Base-by-base conservation (phyloP, 2,329 filamentous ascomycete genomes). In the Anthostomella pinea region DNA sequence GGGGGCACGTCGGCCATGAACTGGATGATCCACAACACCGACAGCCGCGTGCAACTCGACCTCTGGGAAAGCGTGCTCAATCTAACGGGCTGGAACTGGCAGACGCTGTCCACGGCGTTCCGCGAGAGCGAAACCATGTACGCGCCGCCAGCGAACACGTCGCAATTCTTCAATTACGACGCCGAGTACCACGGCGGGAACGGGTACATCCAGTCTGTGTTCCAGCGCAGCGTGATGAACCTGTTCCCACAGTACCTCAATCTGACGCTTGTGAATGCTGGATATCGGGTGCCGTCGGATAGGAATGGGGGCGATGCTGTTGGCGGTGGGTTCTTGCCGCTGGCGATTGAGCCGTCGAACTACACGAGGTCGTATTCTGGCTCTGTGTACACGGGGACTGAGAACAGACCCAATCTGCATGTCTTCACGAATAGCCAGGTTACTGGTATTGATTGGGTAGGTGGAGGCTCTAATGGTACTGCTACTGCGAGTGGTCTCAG, bases 1-100 rank as follows among this genome's bases (percentile, higher is more conserved):
- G 37, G 40, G 6, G 36, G 33, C 10, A 43, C 36, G 9, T 43
- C 36, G 20, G 36, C 41, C 19, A 43, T 39, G 41, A 43, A 40
- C 21, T 43, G 33, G 36, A 43, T 43, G 37, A 40, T 43, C 15
- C 41, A 38, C 31, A 43, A 39, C 18, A 33, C 33, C 6, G 29
- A 36, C 21, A 39, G 36, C 17, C 33, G 36, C 11, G 36, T 35
- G 13, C 41, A 39, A 25, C 30, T 43, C 14, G 41, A 43, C 21
- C 28, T 37, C 13, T 40, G 33, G 40, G 41, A 43, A 24, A 39
- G 23, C 21, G 24, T 43, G 8, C 30, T 43, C 9, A 39, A 43
- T 21, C 33, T 39, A 11, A 37, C 36, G 6, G 25, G 37, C 15
- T 43, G 36, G 41, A 43, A 43, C 26, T 43, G 33, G 33, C 20